These are phyloP conservation scores for Raphidocelis subcapitata DNA, from an alignment of 139 green algal species.

Conservation along the genomic window DNA sequence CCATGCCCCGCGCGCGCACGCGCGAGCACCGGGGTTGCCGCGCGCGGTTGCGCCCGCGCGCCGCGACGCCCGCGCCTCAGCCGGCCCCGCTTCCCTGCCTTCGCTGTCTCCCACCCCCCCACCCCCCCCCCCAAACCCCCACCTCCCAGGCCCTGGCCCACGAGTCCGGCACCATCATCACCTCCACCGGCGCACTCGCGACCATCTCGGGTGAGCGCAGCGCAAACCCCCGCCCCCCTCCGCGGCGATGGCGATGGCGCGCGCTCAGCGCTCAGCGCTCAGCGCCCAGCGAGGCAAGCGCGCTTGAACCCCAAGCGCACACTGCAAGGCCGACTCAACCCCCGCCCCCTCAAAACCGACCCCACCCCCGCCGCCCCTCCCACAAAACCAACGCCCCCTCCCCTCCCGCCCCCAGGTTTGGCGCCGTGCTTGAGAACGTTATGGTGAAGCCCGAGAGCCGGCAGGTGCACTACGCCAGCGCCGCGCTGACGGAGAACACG, in stretches of 20 bases:
- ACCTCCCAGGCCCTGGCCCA: slow-evolving; percentile 55
- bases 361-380: not conserved
- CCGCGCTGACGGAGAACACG: slow-evolving; percentile 97
- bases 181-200: slow-evolving; percentile 69
- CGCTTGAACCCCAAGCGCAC: not conserved
- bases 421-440: slow-evolving; percentile 95
- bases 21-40: no score
- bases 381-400: not conserved
- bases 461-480: slow-evolving; percentile 74
- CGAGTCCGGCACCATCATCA: slow-evolving; percentile 72
- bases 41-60: not conserved
- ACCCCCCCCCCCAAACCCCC: not conserved
- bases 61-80: slow-evolving; percentile 1
- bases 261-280: no score
- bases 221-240: no score
- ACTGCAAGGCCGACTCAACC: no score
- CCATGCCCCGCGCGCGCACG: no score
- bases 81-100: no score
- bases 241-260: no score
- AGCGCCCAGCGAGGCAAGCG: not conserved
- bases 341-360: not conserved
- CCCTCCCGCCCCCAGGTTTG: no score
- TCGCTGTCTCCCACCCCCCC: no score
- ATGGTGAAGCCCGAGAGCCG: slow-evolving; percentile 68
- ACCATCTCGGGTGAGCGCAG: slow-evolving; percentile 58